Evolutionary conservation across 441 rosid species (phyloP).

Genomic region (Flueggea neowawraea): DNA sequence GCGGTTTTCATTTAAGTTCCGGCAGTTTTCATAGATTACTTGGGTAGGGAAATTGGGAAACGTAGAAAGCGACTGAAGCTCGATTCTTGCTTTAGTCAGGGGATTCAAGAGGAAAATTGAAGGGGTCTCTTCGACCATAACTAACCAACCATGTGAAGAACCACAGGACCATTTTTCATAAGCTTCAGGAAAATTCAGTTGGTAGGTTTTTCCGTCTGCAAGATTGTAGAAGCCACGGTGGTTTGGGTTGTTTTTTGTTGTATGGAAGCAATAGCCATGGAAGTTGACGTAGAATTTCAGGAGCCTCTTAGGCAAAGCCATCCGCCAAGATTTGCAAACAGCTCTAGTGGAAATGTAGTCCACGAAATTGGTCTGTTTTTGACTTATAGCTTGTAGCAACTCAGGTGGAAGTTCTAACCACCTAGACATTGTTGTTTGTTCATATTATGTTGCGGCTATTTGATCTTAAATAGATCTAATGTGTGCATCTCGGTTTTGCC

Average conservation of each 20-base stretch:
- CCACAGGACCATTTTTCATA: constrained; percentile 14
- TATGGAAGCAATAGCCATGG: constrained; percentile 16
- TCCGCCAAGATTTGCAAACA: constrained; percentile 14
- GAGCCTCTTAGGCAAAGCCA: constrained; percentile 1
- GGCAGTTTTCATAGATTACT: constrained; percentile 7
- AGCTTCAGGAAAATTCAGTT: constrained; percentile 6
- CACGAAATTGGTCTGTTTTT: not conserved
- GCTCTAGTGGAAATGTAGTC: constrained; percentile 3
- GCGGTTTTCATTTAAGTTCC: constrained; percentile 2
- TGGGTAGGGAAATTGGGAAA: constrained; percentile 14
- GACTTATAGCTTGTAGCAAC: not conserved
- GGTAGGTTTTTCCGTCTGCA: not conserved
- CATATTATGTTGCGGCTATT: too few species aligned
- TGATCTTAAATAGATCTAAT: too few species aligned
- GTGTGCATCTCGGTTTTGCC: too few species aligned
- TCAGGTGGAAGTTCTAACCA: constrained; percentile 14
- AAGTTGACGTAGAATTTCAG: not conserved
- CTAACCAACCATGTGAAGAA: constrained; percentile 13
- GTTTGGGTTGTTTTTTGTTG: not conserved
- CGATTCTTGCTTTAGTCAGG: constrained; percentile 10
- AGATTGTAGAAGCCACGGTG: constrained; percentile 10
- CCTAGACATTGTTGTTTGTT: constrained; percentile 6
- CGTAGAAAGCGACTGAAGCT: constrained; percentile 12
- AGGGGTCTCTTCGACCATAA: constrained; percentile 10
- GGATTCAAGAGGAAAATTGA: constrained; percentile 15